Percentiles rank a stretch among this genome's conserved stretches.
phyloP scores from a whole-genome alignment of 1,284 basidiomycete genomes.

The Tremellales sp. region DNA sequence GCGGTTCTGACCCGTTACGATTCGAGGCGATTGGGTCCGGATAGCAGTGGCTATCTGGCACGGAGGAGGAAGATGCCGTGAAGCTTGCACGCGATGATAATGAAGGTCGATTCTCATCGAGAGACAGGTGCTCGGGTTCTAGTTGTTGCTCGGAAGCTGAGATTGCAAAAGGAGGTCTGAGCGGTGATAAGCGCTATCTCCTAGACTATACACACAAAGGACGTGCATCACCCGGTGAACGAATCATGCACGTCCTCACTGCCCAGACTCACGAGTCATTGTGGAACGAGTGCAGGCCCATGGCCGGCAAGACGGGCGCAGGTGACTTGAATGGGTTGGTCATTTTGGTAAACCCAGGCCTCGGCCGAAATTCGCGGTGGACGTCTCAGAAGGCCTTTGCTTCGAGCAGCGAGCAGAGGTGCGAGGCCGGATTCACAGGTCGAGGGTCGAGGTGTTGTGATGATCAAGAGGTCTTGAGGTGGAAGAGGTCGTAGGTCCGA shows the following conservation, averaged over 20 bases:
- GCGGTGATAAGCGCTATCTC: background rate
- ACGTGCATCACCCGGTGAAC: background rate
- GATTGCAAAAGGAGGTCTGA: conserved; percentile 40
- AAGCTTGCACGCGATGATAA: background rate
- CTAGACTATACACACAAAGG: background rate
- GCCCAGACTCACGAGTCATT: conserved; percentile 45
- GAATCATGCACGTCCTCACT: background rate
- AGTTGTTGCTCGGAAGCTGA: conserved; percentile 19
- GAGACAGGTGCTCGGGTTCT: conserved; percentile 31
- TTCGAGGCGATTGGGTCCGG: conserved; percentile 3
- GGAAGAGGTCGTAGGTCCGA: too few species aligned
- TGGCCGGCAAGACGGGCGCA: conserved; percentile 45
- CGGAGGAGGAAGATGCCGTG: background rate
- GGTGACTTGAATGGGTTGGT: conserved; percentile 22
- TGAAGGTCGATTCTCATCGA: conserved; percentile 12
- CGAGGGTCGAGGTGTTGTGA: too few species aligned
- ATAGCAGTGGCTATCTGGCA: background rate
- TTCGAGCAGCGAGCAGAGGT: too few species aligned
- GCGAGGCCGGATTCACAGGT: too few species aligned
- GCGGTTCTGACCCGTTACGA: background rate
- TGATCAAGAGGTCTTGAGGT: too few species aligned
- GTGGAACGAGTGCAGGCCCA: conserved; percentile 46
- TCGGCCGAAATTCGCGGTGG: background rate
- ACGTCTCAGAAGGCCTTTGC: too few species aligned
- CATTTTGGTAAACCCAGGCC: background rate